Evolutionary conservation across 345 rosid genomes (phyloP).

Genomic region (Moricandia moricandioides): DNA sequence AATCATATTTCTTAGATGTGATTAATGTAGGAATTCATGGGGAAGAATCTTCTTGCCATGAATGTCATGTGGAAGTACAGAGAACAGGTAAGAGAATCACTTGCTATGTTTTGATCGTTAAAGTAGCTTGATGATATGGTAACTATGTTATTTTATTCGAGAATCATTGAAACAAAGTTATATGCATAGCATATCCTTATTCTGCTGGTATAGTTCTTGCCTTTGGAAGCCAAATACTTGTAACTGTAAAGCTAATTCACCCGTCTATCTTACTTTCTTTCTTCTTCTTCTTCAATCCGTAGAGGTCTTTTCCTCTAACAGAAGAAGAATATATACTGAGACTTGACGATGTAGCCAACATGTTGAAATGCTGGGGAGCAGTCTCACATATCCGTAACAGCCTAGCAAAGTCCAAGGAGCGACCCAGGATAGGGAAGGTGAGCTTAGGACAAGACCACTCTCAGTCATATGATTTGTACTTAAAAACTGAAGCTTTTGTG

Average conservation of each 20-base stretch:
- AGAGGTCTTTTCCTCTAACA: constrained; percentile 92
- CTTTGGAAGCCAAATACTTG: neutral
- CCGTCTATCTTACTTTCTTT: no score
- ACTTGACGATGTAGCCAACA: constrained; percentile 92
- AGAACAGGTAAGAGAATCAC: constrained; percentile 65
- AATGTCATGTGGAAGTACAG: constrained; percentile 99
- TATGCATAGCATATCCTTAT: no score
- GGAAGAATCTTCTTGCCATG: constrained; percentile 86
- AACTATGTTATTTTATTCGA: neutral
- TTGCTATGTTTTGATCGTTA: neutral
- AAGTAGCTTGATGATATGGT: neutral
- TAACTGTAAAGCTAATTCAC: constrained; percentile 10
- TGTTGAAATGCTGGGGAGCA: constrained; percentile 94
- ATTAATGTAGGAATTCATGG: constrained; percentile 88
- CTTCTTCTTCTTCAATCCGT: constrained; percentile 15
- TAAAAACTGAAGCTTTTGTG: no score
- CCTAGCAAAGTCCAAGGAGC: constrained; percentile 78
- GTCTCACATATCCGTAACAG: constrained; percentile 88
- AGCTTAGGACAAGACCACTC: neutral
- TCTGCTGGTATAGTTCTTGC: no score
- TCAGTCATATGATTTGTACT: no score
- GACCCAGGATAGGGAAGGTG: constrained; percentile 92
- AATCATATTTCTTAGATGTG: constrained; percentile 26
- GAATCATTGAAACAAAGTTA: neutral
- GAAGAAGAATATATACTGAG: constrained; percentile 92